Evolutionary conservation across 257 asterid genomes (phyloP).

Genomic region (Hygrophila difformis): DNA sequence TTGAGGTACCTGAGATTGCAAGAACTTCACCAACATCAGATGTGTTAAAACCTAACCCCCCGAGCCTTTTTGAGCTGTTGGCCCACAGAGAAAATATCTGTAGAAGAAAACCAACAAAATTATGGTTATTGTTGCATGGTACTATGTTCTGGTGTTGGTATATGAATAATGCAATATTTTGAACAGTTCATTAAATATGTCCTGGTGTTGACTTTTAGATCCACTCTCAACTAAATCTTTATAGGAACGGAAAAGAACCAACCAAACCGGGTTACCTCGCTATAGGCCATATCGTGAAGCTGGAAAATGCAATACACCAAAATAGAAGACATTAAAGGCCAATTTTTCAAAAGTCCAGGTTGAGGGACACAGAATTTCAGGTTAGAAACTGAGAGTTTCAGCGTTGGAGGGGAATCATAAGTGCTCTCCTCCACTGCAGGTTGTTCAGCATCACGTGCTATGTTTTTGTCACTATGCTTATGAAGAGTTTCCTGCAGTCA

Average conservation of each 20-base stretch:
- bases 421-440: constrained; percentile 27
- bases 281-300: constrained; percentile 86
- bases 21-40: constrained; percentile 72
- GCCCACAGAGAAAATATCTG: constrained; percentile 95
- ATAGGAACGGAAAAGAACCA: neutral
- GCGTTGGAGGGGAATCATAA: constrained; percentile 9
- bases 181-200: neutral
- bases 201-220: neutral
- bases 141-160: too few relatives aligned
- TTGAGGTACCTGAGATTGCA: constrained; percentile 69
- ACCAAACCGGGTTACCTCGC: constrained; percentile 46
- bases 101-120: neutral
- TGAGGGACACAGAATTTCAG: constrained; percentile 16
- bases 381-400: constrained; percentile 18
- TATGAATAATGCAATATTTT: too few relatives aligned
- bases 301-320: constrained; percentile 67
- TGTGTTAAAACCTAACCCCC: constrained; percentile 61
- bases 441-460: constrained; percentile 12
- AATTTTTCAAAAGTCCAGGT: constrained; percentile 42
- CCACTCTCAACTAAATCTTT: neutral
- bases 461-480: constrained; percentile 27
- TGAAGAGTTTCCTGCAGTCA: constrained; percentile 73
- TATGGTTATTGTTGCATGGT: neutral
- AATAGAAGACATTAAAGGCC: constrained; percentile 76
- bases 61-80: constrained; percentile 60